A percentile compares a stretch with the other conserved stretches of the same genome.
These are phyloP conservation scores for Vitis hybrid DNA, from an alignment of 177 flowering plant genomes.

Conservation along the genomic window DNA sequence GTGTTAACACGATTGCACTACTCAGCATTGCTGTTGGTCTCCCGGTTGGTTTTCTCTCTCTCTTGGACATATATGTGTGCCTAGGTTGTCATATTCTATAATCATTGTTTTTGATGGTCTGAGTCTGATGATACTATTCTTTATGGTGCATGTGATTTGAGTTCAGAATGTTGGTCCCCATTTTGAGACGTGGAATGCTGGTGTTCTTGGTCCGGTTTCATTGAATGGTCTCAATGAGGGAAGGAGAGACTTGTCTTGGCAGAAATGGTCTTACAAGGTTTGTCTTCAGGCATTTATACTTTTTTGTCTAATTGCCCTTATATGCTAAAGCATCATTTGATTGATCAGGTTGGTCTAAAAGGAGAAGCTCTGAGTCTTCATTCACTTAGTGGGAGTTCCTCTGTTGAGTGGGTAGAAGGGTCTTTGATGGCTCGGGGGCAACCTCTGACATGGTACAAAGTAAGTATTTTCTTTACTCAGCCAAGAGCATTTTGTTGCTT, in stretches of 20 bases:
- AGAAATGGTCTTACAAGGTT: constrained; percentile 92
- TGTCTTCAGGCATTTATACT: constrained; percentile 11
- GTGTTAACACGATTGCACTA: constrained; percentile 59
- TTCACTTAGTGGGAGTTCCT: constrained; percentile 57
- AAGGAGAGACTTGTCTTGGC: constrained; percentile 76
- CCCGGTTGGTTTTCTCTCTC: constrained; percentile 44
- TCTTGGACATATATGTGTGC: neutral
- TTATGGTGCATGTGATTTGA: constrained; percentile 5
- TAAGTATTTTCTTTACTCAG: constrained; percentile 20
- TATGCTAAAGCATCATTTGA: neutral
- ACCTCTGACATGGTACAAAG: constrained; percentile 73
- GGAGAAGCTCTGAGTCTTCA: constrained; percentile 66
- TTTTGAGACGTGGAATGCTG: constrained; percentile 87
- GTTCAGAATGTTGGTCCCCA: constrained; percentile 82
- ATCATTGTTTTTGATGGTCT: neutral
- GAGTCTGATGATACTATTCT: neutral
- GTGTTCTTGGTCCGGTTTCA: constrained; percentile 84
- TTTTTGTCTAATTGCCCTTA: constrained; percentile 3
- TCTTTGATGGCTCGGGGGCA: constrained; percentile 40
- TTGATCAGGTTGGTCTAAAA: constrained; percentile 56
- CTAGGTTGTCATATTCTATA: neutral
- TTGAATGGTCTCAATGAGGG: constrained; percentile 77
- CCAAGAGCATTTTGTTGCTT: too few relatives aligned
- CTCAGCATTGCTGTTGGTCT: constrained; percentile 71
- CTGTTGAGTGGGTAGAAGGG: constrained; percentile 63